Percentiles rank a stretch among this genome's conserved stretches.
phyloP scores from a whole-genome alignment of 2,329 filamentous ascomycete species.

The Colletotrichum echinochloae region DNA sequence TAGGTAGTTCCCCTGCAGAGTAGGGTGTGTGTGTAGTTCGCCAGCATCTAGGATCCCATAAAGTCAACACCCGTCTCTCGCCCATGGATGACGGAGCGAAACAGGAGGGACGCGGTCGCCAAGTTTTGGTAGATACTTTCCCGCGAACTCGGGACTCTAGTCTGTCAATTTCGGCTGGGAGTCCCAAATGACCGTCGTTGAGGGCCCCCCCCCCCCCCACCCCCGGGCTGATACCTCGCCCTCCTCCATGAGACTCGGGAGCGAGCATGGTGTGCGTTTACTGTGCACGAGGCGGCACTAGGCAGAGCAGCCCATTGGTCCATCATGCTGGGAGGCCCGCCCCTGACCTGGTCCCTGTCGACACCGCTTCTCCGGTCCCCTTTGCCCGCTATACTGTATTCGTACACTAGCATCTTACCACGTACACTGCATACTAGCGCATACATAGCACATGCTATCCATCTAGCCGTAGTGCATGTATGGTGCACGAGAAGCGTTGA shows the following conservation, averaged over 20 bases:
- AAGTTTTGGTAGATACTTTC: not conserved
- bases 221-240: no score
- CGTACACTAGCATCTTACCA: not conserved
- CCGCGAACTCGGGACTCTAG: not conserved
- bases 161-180: not conserved
- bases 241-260: not conserved
- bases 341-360: conserved; percentile 23
- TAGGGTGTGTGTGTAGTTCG: not conserved
- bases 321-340: conserved; percentile 6
- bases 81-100: conserved; percentile 6
- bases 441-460: no score
- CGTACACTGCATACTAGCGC: not conserved
- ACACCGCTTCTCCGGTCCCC: conserved; percentile 31
- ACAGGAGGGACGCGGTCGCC: not conserved
- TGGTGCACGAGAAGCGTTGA: not conserved
- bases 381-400: not conserved
- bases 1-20: conserved; percentile 21
- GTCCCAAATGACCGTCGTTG: no score
- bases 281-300: no score
- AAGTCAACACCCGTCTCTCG: not conserved
- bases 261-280: not conserved
- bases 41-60: conserved; percentile 19
- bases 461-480: no score
- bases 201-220: no score
- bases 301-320: not conserved